Base-by-base conservation (phyloP, 441 rosid genomes). In the Biscutella laevigata region DNA sequence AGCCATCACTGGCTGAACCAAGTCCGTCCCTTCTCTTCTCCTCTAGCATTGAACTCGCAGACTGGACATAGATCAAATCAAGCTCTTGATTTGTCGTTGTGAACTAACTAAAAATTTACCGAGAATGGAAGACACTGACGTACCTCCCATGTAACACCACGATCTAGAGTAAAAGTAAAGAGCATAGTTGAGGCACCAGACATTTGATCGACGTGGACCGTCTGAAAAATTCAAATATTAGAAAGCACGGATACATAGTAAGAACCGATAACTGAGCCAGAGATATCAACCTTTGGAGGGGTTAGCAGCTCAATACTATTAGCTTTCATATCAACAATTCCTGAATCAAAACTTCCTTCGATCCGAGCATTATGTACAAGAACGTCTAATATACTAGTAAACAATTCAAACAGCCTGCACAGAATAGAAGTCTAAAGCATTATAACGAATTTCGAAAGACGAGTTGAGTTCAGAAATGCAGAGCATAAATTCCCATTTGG, bases 71-170 rank as follows among this genome's bases (percentile, higher is more conserved):
- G 25, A 71, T 9, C 44, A 55, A 39, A 27, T 22, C 67, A 12
- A 64, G 49, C 11, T 36, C 46, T 43, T 44, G 5, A 26, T 43
- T 26, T 52, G 5, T 14, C 7, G 22, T 33, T 34, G 34, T 29
- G 16, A 20, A 57, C 28, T 36, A 37, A 61, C 15, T 38, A 57
- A 48, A n/a, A n/a, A n/a, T 39, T 14, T 60, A 53, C 20, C 21
- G 2, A 10, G 33, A 56, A 66, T 11, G 49, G 35, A 34, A 11
- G 22, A 61, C 43, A 32, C 8, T 53, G 25, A 32, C 9, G 37
- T 69, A 88, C 99, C 99, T 81, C 95, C 97, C 97, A 92, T 3
- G 92, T 82, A 67, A 81, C 49, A 63, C 99, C 97, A 68, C 97
- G 95, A 71, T 92, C 95, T 52, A 92, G 71, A 32, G 86, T 84